Evolutionary conservation across 1,139 yeast species (phyloP), one percentile per base, ranked within the genome.

Genomic region (Diutina neorugosa): DNA sequence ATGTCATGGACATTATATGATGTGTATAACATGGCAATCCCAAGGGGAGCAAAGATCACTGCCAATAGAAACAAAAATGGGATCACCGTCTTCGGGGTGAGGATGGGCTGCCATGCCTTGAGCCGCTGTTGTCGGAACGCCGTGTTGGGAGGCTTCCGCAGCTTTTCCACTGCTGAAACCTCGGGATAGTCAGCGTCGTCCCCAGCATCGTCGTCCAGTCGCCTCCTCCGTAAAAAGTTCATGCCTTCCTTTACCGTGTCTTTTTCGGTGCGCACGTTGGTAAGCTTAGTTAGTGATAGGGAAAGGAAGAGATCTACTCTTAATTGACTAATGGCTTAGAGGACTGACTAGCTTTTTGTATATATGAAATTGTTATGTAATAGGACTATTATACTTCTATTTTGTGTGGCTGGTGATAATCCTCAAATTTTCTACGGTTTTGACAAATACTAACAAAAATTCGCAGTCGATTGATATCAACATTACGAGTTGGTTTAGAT

Each of bases 101-200:
- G 73, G 51, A 85, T 83, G 0, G 93, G 93, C 66, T 86, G 93
- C 93, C 93, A 86, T 55, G 93, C 85, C 63, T 84, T 84, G 54
- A 74, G 65, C 55, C 78, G 57, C 61, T 74, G 79, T 62, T 86
- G 94, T 62, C 91, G 77, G 62, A 86, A 86, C 2, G 93, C 93
- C 3, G 93, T 86, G 63, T 86, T 86, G 61, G 82, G 84, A 12
- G 86, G 90, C 62, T 82, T 81, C 57, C 87, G 69, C 3, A 84
- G 79, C 59, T 78, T 81, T 51, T 65, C 67, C 42, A 69, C 57
- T 1, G 59, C 60, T 21, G 55, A 27, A 51, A 65, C 58, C 19
- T 46, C 27, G 12, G 25, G 8, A 7, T 16, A 16, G n/a, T 53
- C 56, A 37, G 58, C 58, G 16, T 62, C 62, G 27, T 62, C 65